Base-by-base conservation (phyloP, 2,329 filamentous ascomycete genomes). In the Botrytis porri region DNA sequence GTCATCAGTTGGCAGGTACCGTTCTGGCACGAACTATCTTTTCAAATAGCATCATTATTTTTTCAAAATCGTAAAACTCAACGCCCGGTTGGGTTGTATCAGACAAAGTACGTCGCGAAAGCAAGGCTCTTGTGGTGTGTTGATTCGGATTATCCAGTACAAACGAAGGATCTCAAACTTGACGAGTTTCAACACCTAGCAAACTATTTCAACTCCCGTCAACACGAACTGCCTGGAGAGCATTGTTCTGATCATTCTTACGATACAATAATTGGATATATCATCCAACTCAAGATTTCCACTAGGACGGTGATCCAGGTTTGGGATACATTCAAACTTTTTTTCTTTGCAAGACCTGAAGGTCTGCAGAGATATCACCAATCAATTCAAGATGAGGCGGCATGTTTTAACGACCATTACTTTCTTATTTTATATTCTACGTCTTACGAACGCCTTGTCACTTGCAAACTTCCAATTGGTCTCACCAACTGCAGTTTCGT, bases 401-500 rank as follows among this genome's bases (percentile, higher is more conserved):
- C 51, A 66, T 67, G 6, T 43, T 57, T 48, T 63, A 29, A 45
- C 39, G 12, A 75, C 75, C 57, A 54, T 73, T 32, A 48, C 76
- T 10, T 71, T 72, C 51, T 66, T 79, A 51, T 76, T 76, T 43
- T 73, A 60, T 18, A 72, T 75, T 63, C 61, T 79, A 61, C 77
- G 75, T 32, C 70, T 73, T 29, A 73, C 75, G 32, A 75, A 76
- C 59, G 79, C 80, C 39, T 73, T 81, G 35, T 80, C 80, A 29
- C 76, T 81, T 20, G 77, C 77, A 57, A 79, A 80, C 69, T 81
- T 81, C 54, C 80, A 81, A 72, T 72, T 74, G 35, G 77, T 80
- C 51, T 75, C 77, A 10, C 74, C 77, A 14, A 66, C 61, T 43
- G 32, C 65, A 16, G 75, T 80, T 70, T 77, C 79, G 39, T 35